Base-by-base conservation (phyloP, 257 asterid species). In the Solanum pimpinellifolium region DNA sequence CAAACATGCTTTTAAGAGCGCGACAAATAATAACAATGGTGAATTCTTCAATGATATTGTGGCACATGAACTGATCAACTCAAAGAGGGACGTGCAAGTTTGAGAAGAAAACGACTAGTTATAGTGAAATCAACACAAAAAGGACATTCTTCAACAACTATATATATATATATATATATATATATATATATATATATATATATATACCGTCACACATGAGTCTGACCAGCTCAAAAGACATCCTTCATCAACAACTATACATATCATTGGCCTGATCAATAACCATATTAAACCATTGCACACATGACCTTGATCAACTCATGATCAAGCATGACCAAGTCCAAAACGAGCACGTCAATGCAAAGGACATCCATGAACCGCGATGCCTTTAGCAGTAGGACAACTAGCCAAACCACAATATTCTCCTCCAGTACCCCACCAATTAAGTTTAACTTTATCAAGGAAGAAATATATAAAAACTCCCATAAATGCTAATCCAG, bases 401-500 rank as follows among this genome's bases (percentile, higher is more conserved):
- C 85, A 80, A 80, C 69, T 4, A 10, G 85, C 85, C 85, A 80
- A 47, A 29, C 12, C 69, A 49, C 85, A 80, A 80, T 80, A 49
- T 80, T 80, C 85, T 47, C 85, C 85, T 1, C 85, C 85, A 47
- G 85, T 80, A 29, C 85, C 85, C 85, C 85, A 49, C 85, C 85
- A 80, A 10, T 35, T 0, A 80, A 49, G 12, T 35, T 49, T 49
- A 80, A 25, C 20, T 10, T 29, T 13, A 80, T 78, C 81, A 3
- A 84, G 18, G 16, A 76, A 10, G 11, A 84, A 84, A 27, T 84
- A 84, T 16, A 84, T 42, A 27, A 84, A 42, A 13, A 84, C 87
- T 16, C 87, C 87, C 87, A 84, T 84, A 42, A 84, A 84, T 18
- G 87, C 87, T 39, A 66, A 84, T 7, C 87, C 87, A 68, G 87